Conservation (phyloP, 805 yeast genomes). For the Metschnikowia cubensis region DNA sequence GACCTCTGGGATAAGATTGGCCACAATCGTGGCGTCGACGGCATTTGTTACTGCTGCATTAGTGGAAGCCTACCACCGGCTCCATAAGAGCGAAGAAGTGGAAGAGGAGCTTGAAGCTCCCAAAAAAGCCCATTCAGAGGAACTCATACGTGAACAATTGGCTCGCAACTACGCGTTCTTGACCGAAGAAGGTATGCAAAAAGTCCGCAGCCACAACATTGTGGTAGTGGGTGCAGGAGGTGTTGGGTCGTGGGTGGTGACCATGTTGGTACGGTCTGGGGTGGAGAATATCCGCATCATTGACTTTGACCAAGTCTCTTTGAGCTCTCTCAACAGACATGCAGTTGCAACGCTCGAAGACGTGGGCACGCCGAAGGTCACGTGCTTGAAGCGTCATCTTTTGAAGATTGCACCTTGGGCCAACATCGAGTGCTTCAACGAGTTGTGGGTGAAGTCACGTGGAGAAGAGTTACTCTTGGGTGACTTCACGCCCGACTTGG, state of each 20-base stretch:
- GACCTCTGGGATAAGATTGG: slow-evolving; percentile 8
- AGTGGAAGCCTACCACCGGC: slow-evolving; percentile 13
- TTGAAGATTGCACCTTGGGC: slow-evolving; percentile 90
- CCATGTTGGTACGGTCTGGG: slow-evolving; percentile 91
- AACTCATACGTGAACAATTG: slow-evolving; percentile 81
- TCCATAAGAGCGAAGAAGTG: neutral
- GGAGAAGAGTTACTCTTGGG: slow-evolving; percentile 59
- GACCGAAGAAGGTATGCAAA: slow-evolving; percentile 77
- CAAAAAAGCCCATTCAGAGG: slow-evolving; percentile 43
- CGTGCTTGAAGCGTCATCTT: slow-evolving; percentile 67
- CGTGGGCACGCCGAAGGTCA: slow-evolving; percentile 90
- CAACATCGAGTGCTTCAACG: slow-evolving; percentile 69
- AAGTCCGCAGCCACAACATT: slow-evolving; percentile 64
- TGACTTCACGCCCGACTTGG: slow-evolving; percentile 60
- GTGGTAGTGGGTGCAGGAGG: slow-evolving; percentile 96
- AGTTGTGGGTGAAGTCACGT: slow-evolving; percentile 66
- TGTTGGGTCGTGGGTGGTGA: slow-evolving; percentile 94
- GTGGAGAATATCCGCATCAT: slow-evolving; percentile 72
- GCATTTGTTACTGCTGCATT: slow-evolving; percentile 11
- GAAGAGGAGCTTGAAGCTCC: neutral
- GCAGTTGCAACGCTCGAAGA: slow-evolving; percentile 89
- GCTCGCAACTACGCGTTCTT: slow-evolving; percentile 92
- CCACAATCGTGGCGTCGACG: slow-evolving; percentile 9
- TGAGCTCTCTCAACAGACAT: slow-evolving; percentile 89
- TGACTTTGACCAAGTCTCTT: slow-evolving; percentile 94